Evolutionary conservation across 352 stramenopile genomes (phyloP).

Genomic region (Aphanomyces astaci): DNA sequence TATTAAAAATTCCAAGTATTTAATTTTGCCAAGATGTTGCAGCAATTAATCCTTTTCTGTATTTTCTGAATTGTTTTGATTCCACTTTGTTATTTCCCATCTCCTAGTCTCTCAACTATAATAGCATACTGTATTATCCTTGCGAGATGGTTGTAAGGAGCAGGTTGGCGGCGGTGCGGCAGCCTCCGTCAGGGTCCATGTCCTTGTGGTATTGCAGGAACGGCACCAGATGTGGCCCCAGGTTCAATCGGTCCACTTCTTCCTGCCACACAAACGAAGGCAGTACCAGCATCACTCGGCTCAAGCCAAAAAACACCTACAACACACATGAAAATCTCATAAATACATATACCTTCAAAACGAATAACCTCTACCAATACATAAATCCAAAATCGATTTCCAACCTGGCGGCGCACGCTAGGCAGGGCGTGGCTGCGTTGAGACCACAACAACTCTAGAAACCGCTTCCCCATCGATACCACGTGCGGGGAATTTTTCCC

Average conservation of each 20-base stretch:
- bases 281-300: slow-evolving; percentile 14
- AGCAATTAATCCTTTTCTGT: no score
- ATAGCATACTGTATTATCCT: no score
- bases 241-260: slow-evolving; percentile 3
- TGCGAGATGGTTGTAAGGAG: not conserved
- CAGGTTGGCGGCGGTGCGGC: slow-evolving; percentile 9
- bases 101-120: no score
- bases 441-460: slow-evolving; percentile 20
- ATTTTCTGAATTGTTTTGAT: no score
- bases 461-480: slow-evolving; percentile 7
- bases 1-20: no score
- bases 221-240: not conserved
- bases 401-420: slow-evolving; percentile 18
- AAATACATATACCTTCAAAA: no score
- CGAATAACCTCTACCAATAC: no score
- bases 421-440: slow-evolving; percentile 14
- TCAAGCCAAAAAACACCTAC: slow-evolving; percentile 22
- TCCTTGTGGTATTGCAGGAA: not conserved
- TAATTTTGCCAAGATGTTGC: no score
- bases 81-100: no score
- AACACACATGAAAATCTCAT: no score
- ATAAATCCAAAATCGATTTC: not conserved
- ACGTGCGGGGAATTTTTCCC: not conserved
- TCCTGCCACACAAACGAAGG: slow-evolving; percentile 12
- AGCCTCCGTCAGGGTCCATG: slow-evolving; percentile 14